A percentile compares a stretch with the other conserved stretches of the same genome.
These are phyloP conservation scores for Fusarium redolens DNA, from an alignment of 2,329 filamentous ascomycete species.

Conservation along the genomic window DNA sequence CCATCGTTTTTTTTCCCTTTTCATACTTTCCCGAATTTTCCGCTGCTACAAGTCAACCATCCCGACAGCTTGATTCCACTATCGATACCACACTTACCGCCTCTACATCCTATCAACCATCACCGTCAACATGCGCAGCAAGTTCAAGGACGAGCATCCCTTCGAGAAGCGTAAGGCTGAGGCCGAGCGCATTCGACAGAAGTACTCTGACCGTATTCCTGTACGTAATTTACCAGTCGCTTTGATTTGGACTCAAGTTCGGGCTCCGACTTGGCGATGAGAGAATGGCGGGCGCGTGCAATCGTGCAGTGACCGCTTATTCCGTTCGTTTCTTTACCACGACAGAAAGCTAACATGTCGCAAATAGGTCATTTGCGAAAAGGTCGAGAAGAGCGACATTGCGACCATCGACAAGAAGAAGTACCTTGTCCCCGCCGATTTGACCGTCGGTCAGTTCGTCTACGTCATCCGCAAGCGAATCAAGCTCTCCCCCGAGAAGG, in stretches of 20 bases:
- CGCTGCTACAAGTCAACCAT: conserved; percentile 9
- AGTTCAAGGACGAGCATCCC: conserved; percentile 99
- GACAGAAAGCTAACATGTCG: conserved; percentile 82
- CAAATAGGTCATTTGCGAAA: conserved; percentile 94
- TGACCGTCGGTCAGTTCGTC: conserved; percentile 99
- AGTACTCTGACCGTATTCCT: conserved; percentile 98
- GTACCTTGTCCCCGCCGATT: conserved; percentile 95
- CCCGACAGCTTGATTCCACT: conserved; percentile 20
- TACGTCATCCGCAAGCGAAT: conserved; percentile 99
- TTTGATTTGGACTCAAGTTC: neutral
- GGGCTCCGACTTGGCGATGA: neutral
- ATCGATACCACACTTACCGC: conserved; percentile 32
- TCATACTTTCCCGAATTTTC: neutral
- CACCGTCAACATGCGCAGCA: conserved; percentile 86
- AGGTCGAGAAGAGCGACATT: conserved; percentile 99
- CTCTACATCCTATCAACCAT: conserved; percentile 25
- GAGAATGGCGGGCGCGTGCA: conserved; percentile 4
- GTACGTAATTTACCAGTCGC: conserved; percentile 67
- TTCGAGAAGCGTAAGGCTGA: conserved; percentile 99
- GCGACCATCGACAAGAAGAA: conserved; percentile 99
- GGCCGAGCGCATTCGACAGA: conserved; percentile 98
- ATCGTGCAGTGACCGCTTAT: conserved; percentile 36
- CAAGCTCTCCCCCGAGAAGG: conserved; percentile 99
- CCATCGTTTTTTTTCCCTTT: conserved; percentile 25
- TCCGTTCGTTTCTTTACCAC: neutral